A percentile compares a stretch with the other conserved stretches of the same genome.
phyloP scores from a whole-genome alignment of 805 yeast species.

The Nakazawaea sp. region DNA sequence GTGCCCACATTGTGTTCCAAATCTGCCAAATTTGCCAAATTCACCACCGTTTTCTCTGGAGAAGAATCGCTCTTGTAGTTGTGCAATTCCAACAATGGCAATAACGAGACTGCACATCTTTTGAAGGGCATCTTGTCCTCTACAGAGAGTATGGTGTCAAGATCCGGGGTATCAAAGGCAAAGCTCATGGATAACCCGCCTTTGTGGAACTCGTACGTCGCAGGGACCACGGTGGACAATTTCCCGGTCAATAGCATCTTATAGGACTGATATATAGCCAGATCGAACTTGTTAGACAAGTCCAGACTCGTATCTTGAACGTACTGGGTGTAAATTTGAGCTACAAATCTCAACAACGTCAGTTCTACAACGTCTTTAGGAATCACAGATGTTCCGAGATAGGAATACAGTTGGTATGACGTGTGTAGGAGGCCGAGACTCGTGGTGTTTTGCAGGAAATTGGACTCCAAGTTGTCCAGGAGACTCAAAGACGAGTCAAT shows the following conservation, averaged over 20 bases:
- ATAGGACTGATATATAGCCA: conserved; percentile 6
- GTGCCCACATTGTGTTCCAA: background rate
- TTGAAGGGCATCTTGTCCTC: conserved; percentile 5
- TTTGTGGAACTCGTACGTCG: background rate
- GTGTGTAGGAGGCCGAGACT: background rate
- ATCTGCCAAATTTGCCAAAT: background rate
- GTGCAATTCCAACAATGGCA: conserved; percentile 6
- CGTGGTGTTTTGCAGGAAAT: background rate
- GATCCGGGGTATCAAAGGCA: background rate
- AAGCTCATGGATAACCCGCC: background rate
- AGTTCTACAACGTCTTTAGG: background rate
- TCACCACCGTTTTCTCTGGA: background rate
- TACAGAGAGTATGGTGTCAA: background rate
- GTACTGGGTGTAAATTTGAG: background rate
- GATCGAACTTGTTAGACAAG: conserved; percentile 1
- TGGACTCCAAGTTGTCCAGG: no score
- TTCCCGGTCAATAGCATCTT: background rate
- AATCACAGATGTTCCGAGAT: background rate
- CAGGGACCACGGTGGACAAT: background rate
- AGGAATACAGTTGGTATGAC: conserved; percentile 1
- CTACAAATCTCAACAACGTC: conserved; percentile 3
- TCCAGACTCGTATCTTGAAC: background rate
- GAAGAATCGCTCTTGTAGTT: conserved; percentile 2
- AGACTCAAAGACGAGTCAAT: background rate
- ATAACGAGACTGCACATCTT: conserved; percentile 9